A percentile compares a stretch with the other conserved stretches of the same genome.
Evolutionary conservation across 208 protist genomes (phyloP).

Genomic region (Sergeia podlipaevii): DNA sequence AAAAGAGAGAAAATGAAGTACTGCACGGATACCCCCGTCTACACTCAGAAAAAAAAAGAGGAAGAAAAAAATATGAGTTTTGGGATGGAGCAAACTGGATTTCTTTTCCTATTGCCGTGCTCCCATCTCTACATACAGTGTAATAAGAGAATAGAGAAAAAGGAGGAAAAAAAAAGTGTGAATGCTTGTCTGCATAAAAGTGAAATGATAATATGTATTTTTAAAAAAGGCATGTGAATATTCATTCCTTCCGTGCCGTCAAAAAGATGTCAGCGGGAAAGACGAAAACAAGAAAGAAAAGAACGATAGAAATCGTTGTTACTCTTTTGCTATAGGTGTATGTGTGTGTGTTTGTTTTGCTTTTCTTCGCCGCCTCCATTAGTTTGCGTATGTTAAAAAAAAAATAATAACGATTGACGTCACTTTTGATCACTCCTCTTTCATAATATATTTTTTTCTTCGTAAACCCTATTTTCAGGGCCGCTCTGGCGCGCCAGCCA

Average conservation of each 20-base stretch:
- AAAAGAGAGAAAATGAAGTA: too few relatives aligned
- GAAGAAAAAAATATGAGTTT: background rate
- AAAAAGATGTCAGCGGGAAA: slow-evolving; percentile 8
- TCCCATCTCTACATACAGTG: too few relatives aligned
- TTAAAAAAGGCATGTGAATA: slow-evolving; percentile 3
- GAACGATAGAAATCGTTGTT: background rate
- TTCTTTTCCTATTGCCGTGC: too few relatives aligned
- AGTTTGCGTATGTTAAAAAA: slow-evolving; percentile 1
- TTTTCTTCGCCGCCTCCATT: too few relatives aligned
- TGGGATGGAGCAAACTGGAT: too few relatives aligned
- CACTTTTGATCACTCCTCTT: too few relatives aligned
- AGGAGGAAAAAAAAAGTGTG: slow-evolving; percentile 7
- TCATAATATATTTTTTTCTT: too few relatives aligned
- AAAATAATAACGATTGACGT: slow-evolving; percentile 3
- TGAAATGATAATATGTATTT: slow-evolving; percentile 1
- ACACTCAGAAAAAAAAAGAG: too few relatives aligned
- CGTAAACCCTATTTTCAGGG: too few relatives aligned
- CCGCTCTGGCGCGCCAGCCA: too few relatives aligned
- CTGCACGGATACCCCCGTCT: too few relatives aligned
- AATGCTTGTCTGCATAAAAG: slow-evolving; percentile 2
- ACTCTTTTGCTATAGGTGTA: slow-evolving; percentile 3
- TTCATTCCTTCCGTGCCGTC: too few relatives aligned
- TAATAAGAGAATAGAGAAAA: slow-evolving; percentile 13
- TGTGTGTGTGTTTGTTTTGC: slow-evolving; percentile 6
- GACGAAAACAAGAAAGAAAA: background rate